A percentile compares a stretch with the other conserved stretches of the same genome.
phyloP scores from a whole-genome alignment of 805 yeast species.

The Wickerhamomyces hampshirensis region DNA sequence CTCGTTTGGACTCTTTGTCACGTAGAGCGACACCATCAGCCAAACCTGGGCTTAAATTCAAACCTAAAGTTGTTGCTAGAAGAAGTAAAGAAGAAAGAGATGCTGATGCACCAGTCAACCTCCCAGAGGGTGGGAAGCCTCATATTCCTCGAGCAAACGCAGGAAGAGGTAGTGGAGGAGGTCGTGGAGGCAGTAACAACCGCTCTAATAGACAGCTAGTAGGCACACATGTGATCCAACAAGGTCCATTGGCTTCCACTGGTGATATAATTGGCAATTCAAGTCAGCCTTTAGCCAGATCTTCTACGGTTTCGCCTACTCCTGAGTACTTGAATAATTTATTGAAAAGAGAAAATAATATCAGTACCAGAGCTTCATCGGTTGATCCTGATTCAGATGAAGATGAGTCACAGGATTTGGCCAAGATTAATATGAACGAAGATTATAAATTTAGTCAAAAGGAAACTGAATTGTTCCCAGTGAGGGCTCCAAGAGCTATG shows the following conservation, averaged over 20 bases:
- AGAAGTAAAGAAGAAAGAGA: constrained; percentile 81
- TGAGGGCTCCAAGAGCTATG: constrained; percentile 54
- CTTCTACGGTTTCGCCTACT: constrained; percentile 29
- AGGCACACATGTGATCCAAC: constrained; percentile 59
- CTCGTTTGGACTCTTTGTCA: constrained; percentile 35
- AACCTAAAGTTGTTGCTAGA: constrained; percentile 84
- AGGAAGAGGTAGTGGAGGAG: constrained; percentile 19
- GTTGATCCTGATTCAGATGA: constrained; percentile 32
- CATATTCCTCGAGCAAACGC: constrained; percentile 5
- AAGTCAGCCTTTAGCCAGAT: constrained; percentile 16
- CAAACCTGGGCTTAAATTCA: constrained; percentile 64
- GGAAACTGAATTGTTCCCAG: constrained; percentile 62
- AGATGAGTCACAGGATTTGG: constrained; percentile 36
- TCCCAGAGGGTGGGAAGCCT: constrained; percentile 8
- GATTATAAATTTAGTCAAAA: constrained; percentile 42
- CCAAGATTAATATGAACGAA: constrained; percentile 60
- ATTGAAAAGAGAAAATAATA: constrained; percentile 22
- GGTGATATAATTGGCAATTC: constrained; percentile 37
- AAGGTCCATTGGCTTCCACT: constrained; percentile 65
- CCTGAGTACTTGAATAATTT: constrained; percentile 39
- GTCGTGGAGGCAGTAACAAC: constrained; percentile 21
- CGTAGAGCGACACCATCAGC: constrained; percentile 25
- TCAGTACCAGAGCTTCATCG: constrained; percentile 15
- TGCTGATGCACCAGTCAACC: constrained; percentile 52
- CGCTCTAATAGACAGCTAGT: constrained; percentile 22